phyloP scores from a whole-genome alignment of 2,329 filamentous ascomycete genomes.

The Cladophialophora bantiana region DNA sequence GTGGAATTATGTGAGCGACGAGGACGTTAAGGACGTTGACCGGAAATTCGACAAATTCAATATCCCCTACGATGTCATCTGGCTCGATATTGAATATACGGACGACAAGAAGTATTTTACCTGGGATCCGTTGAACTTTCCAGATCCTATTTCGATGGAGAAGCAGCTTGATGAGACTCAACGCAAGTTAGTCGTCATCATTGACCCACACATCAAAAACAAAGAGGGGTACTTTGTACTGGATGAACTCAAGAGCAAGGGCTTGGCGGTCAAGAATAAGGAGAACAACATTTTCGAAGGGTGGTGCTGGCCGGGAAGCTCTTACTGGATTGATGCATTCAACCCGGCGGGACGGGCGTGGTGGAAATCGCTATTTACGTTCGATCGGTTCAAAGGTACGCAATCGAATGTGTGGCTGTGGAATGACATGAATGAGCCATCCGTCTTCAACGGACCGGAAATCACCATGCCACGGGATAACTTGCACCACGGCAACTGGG shows the following conservation, averaged over 20 bases:
- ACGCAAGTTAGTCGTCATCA: slow-evolving; percentile 90
- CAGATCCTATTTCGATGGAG: slow-evolving; percentile 84
- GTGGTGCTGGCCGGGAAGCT: slow-evolving; percentile 98
- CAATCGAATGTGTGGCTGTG: slow-evolving; percentile 89
- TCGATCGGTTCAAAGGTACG: slow-evolving; percentile 84
- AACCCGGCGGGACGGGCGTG: slow-evolving; percentile 89
- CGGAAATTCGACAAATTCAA: slow-evolving; percentile 93
- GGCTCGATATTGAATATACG: slow-evolving; percentile 98
- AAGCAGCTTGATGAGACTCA: slow-evolving; percentile 84
- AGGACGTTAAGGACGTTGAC: slow-evolving; percentile 96
- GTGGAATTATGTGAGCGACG: slow-evolving; percentile 98
- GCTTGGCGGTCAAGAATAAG: slow-evolving; percentile 87
- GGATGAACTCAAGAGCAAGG: slow-evolving; percentile 82
- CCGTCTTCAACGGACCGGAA: slow-evolving; percentile 97
- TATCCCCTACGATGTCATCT: slow-evolving; percentile 98
- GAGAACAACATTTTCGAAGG: slow-evolving; percentile 88
- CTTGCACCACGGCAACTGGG: slow-evolving; percentile 87
- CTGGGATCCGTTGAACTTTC: slow-evolving; percentile 89
- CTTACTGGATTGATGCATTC: slow-evolving; percentile 95
- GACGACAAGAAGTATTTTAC: slow-evolving; percentile 98
- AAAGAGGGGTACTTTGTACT: slow-evolving; percentile 76
- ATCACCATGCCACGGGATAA: slow-evolving; percentile 99
- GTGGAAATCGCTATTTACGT: slow-evolving; percentile 91
- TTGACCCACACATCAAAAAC: slow-evolving; percentile 98
- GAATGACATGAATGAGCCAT: slow-evolving; percentile 99